Base-by-base conservation (phyloP, 2,329 filamentous ascomycete species). In the Teratosphaeria viscida region DNA sequence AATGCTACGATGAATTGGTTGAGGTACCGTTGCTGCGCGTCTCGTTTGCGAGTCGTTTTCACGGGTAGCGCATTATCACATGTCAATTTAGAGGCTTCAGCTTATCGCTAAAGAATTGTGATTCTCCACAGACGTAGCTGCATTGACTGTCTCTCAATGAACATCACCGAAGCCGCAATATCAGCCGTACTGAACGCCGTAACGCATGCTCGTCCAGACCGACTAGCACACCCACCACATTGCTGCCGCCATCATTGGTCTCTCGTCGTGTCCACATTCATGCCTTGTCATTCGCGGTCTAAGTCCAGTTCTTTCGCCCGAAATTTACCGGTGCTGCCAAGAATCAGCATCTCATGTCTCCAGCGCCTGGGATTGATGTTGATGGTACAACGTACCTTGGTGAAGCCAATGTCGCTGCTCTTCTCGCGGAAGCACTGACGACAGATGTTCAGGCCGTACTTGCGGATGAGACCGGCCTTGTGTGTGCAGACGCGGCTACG, bases 391-490 rank as follows among this genome's bases (percentile, higher is more conserved):
- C 62, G 52, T 66, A 86, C 84, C 83, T 87, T 86, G 76, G 80
- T 77, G 80, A 87, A 87, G 70, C 84, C 84, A 74, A 87, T 86
- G 76, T 87, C 84, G 73, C 75, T 74, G 72, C 78, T 77, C 81
- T 86, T 86, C 79, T 87, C 84, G 70, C 84, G 76, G 81, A 87
- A 87, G 82, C 84, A 86, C 78, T 84, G 81, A 81, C 84, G 82
- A 82, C 84, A 86, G 79, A 86, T 85, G 75, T 95, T 90, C 73
- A 96, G 85, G 77, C 94, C 92, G 83, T 99, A 99, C 84, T 99
- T 99, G 84, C 94, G 92, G 86, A 99, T 96, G 72, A 99, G 87
- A 95, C 94, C 94, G 75, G 94, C 92, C 77, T 85, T 87, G 89
- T 99, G 92, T 77, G 91, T 90, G 90, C 86, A 89, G 76, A 89